Conservation (phyloP, 306 rosid species). For the Vigna angularis region DNA sequence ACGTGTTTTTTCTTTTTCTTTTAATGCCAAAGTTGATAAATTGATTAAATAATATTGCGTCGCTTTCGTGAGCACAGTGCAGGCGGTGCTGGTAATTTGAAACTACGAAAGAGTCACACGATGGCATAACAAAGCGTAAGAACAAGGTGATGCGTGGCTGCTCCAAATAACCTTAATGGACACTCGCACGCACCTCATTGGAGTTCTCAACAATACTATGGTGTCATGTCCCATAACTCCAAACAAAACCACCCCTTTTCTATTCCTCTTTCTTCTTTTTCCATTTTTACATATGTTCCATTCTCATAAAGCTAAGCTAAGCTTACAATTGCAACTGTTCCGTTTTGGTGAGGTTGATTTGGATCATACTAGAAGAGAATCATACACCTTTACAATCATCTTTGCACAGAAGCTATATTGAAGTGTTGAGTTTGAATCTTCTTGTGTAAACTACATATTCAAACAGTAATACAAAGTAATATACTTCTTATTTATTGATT, state of each 20-base stretch:
- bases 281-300: neutral
- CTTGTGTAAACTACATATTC: too few relatives aligned
- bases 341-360: neutral
- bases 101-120: neutral
- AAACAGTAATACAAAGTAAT: too few relatives aligned
- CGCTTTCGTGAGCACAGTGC: neutral
- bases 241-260: neutral
- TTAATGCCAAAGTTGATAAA: neutral
- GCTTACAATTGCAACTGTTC: neutral
- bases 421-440: too few relatives aligned
- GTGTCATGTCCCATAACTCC: neutral
- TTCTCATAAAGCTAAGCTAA: neutral
- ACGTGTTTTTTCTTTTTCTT: neutral
- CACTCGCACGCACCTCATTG: conserved; percentile 28
- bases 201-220: neutral
- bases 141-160: conserved; percentile 10
- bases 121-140: neutral
- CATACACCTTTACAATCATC: neutral
- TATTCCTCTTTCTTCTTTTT: too few relatives aligned
- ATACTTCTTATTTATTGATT: too few relatives aligned
- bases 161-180: neutral
- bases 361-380: neutral
- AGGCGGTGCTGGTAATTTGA: neutral
- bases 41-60: neutral
- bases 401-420: too few relatives aligned